These are phyloP conservation scores for Diaporthe eres DNA, from an alignment of 2,329 filamentous ascomycete species.

Conservation along the genomic window DNA sequence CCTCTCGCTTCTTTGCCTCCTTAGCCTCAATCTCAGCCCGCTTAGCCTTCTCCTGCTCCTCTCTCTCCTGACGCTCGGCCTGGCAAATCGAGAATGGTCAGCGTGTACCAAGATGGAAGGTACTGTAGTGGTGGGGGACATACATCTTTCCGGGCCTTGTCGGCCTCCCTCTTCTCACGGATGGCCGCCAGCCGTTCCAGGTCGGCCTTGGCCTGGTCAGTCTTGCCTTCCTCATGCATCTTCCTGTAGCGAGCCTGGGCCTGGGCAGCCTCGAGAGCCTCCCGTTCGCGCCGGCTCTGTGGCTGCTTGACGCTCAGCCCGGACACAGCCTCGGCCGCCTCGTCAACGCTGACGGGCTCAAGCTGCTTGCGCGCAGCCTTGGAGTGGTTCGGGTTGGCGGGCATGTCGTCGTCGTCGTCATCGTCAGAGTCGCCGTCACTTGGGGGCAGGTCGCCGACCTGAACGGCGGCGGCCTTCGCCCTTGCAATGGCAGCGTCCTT, in stretches of 20 bases:
- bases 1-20: constrained; percentile 70
- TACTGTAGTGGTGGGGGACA: constrained; percentile 49
- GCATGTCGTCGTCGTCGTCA: constrained; percentile 75
- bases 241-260: constrained; percentile 93
- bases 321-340: constrained; percentile 68
- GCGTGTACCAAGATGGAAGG: not conserved
- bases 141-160: constrained; percentile 86
- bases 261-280: constrained; percentile 88
- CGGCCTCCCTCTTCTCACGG: constrained; percentile 86
- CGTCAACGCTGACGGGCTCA: constrained; percentile 62
- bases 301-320: constrained; percentile 61
- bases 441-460: constrained; percentile 88
- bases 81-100: constrained; percentile 50
- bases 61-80: constrained; percentile 72
- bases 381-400: constrained; percentile 93
- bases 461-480: constrained; percentile 78
- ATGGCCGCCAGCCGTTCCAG: constrained; percentile 86
- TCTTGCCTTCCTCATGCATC: constrained; percentile 94
- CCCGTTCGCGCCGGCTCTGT: constrained; percentile 67
- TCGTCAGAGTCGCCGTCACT: constrained; percentile 75
- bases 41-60: constrained; percentile 64
- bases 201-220: constrained; percentile 93
- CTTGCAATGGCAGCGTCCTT: constrained; percentile 90
- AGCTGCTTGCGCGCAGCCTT: constrained; percentile 77
- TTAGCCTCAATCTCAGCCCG: constrained; percentile 66